phyloP scores from a whole-genome alignment of 192 early-diverging fungal genomes.

The Diversispora eburnea region DNA sequence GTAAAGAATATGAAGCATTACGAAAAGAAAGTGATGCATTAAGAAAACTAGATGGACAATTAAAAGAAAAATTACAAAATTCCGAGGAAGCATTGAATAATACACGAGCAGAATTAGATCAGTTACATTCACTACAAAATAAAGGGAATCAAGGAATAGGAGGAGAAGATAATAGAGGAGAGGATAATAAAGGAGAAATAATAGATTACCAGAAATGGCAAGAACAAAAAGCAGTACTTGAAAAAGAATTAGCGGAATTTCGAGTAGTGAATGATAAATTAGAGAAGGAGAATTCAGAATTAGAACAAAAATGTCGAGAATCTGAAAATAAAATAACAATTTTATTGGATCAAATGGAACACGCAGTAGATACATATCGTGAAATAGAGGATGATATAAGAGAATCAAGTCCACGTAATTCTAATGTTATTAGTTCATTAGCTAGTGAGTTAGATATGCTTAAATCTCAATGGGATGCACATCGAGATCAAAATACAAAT shows the following conservation, averaged over 20 bases:
- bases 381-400: conserved; percentile 21
- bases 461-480: conserved; percentile 2
- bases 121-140: not conserved
- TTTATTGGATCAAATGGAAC: conserved; percentile 28
- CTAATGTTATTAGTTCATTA: conserved; percentile 3
- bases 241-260: conserved; percentile 16
- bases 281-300: conserved; percentile 23
- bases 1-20: conserved; percentile 26
- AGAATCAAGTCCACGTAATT: conserved; percentile 4
- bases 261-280: conserved; percentile 7
- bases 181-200: not conserved
- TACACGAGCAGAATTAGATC: not conserved
- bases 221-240: not conserved
- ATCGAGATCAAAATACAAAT: not conserved
- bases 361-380: conserved; percentile 23
- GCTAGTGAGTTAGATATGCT: conserved; percentile 13
- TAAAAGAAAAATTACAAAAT: conserved; percentile 5
- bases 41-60: not conserved
- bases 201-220: conserved; percentile 10
- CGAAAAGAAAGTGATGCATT: conserved; percentile 13
- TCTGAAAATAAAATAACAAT: conserved; percentile 18
- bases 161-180: no score
- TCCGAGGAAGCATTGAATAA: conserved; percentile 20
- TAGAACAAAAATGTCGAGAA: conserved; percentile 13
- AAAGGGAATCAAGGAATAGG: no score